These are phyloP conservation scores for Tulasnella sp. DNA, from an alignment of 768 basidiomycete genomes.

Conservation along the genomic window DNA sequence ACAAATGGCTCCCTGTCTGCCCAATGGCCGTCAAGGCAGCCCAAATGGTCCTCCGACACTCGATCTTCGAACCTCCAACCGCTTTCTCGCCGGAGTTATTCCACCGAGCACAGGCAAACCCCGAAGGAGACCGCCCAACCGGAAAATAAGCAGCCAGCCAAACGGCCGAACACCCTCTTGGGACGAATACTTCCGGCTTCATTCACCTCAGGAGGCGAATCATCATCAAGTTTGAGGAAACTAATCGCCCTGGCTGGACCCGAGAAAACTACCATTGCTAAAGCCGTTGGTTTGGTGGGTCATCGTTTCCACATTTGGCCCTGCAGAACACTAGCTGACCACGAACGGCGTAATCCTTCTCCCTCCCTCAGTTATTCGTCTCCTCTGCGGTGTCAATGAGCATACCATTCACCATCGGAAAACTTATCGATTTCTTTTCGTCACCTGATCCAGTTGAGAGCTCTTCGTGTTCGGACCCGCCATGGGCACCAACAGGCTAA, in stretches of 20 bases:
- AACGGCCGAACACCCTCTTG: not conserved
- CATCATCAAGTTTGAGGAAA: conserved; percentile 20
- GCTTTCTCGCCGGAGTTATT: not conserved
- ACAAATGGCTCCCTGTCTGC: not conserved
- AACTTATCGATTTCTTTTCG: conserved; percentile 93
- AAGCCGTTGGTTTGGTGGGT: conserved; percentile 12
- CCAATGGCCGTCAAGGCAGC: not conserved
- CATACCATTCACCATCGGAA: conserved; percentile 87
- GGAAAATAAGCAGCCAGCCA: not conserved
- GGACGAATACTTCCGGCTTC: conserved; percentile 15
- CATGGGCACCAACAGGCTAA: not conserved
- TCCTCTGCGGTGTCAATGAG: conserved; percentile 87
- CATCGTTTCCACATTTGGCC: not conserved
- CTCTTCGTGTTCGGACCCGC: not conserved
- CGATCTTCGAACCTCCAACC: not conserved
- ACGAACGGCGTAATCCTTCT: too few species aligned
- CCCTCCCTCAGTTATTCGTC: conserved; percentile 55
- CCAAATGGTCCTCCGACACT: not conserved
- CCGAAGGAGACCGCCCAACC: not conserved
- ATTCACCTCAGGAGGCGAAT: not conserved
- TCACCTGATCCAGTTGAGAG: conserved; percentile 58
- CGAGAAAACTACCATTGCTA: not conserved
- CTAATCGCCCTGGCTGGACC: conserved; percentile 10
- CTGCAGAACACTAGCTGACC: not conserved
- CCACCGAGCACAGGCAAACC: not conserved